Evolutionary conservation across 2,329 filamentous ascomycete species (phyloP), one percentile per base, ranked within the genome.

Genomic region (Waltergamsia citrina): DNA sequence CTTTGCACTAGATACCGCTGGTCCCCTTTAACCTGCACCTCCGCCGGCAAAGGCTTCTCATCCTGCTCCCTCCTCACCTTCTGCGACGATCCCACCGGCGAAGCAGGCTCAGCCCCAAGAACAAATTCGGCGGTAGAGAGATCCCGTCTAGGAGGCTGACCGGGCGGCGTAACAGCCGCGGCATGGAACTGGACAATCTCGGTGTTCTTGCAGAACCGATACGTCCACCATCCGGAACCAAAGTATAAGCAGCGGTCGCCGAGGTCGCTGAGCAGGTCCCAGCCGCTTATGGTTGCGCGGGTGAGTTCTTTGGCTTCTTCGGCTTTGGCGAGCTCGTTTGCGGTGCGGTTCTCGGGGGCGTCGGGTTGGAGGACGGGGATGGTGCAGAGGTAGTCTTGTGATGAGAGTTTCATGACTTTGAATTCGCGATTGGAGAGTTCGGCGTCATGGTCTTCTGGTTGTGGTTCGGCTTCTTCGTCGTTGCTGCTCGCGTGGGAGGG

Each of bases 121-220:
- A 87, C 66, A 47, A 83, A 95, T 30, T 85, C 82, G 32, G 79
- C 74, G 4, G 82, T 84, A 8, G 71, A 70, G 0, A 79, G 78
- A 47, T 95, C 88, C 47, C 85, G 80, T 29, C 80, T 69, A 0
- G 88, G 88, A 17, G 85, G 81, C 9, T 82, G 74, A 4, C 79
- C 78, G 39, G 78, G 77, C 29, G 75, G 70, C 14, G 59, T 60
- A 3, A 77, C 76, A 1, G 85, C 74, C 38, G 90, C 62, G 29
- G 86, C 85, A 54, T 95, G 88, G 58, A 93, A 95, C 57, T 95
- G 88, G 49, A 85, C 82, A 41, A 95, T 80, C 42, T 90, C 78
- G 41, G 80, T 72, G 51, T 85, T 85, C 60, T 94, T 92, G 66
- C 88, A 95, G 57, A 94, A 94, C 46, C 81, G 83, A 59, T 95